Percentiles rank a stretch among this genome's conserved stretches.
phyloP scores from a whole-genome alignment of 2,329 filamentous ascomycete species.

The Dactylellina sp. region DNA sequence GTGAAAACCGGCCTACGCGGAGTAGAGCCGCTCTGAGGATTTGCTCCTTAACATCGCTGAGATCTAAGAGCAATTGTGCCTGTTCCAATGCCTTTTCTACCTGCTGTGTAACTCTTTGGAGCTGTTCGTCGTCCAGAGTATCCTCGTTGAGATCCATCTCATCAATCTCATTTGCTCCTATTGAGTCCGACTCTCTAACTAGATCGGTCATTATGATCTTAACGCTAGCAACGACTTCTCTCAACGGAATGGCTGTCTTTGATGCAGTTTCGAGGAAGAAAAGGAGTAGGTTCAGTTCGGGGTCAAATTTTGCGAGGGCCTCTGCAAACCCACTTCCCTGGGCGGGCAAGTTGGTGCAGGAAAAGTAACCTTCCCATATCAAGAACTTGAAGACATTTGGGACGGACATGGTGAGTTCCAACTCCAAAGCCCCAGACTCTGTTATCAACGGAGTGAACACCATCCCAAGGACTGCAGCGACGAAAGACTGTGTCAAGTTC shows the following conservation, averaged over 20 bases:
- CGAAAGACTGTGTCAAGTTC: conserved; percentile 46
- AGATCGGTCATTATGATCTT: conserved; percentile 50
- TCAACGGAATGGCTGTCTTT: conserved; percentile 43
- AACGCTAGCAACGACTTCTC: conserved; percentile 54
- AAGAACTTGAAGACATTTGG: conserved; percentile 56
- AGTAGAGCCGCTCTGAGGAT: conserved; percentile 49
- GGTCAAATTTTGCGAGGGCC: conserved; percentile 48
- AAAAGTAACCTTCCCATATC: conserved; percentile 54
- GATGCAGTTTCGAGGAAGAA: conserved; percentile 55
- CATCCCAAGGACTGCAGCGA: conserved; percentile 47
- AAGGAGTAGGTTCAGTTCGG: conserved; percentile 51
- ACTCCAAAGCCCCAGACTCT: conserved; percentile 39
- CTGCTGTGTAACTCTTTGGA: conserved; percentile 52
- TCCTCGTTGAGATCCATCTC: conserved; percentile 56
- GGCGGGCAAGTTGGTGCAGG: conserved; percentile 50
- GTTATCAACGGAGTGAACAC: conserved; percentile 51
- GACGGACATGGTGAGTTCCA: conserved; percentile 50
- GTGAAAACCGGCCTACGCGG: conserved; percentile 45
- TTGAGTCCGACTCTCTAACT: conserved; percentile 21
- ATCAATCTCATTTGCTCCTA: conserved; percentile 34
- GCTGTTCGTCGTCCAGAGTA: conserved; percentile 51
- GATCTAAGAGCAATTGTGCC: conserved; percentile 46
- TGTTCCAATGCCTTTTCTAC: conserved; percentile 51
- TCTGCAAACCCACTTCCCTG: conserved; percentile 48
- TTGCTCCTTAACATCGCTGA: conserved; percentile 50